Conservation (phyloP, 2,329 filamentous ascomycete genomes). For the Aspergillus intermedius region DNA sequence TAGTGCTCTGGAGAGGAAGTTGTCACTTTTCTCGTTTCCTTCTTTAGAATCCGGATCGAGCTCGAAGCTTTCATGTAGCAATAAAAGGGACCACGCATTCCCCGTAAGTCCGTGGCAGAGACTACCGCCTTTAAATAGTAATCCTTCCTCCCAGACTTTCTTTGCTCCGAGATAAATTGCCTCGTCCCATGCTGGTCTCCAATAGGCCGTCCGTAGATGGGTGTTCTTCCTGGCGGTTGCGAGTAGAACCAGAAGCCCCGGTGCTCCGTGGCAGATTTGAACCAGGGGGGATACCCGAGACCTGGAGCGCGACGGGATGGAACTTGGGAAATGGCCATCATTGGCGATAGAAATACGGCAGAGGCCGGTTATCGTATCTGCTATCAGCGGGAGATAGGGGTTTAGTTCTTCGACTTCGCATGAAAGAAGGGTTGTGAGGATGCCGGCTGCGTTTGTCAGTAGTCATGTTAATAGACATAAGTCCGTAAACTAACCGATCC, state of each 20-base stretch:
- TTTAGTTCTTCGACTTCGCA: slow-evolving; percentile 27
- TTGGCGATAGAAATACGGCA: slow-evolving; percentile 29
- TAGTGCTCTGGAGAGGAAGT: slow-evolving; percentile 33
- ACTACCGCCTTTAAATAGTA: slow-evolving; percentile 37
- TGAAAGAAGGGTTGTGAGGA: slow-evolving; percentile 31
- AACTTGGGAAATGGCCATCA: slow-evolving; percentile 34
- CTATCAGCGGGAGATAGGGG: slow-evolving; percentile 27
- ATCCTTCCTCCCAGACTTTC: slow-evolving; percentile 35
- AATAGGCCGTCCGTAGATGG: slow-evolving; percentile 20
- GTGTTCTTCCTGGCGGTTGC: slow-evolving; percentile 25
- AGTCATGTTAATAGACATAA: neutral
- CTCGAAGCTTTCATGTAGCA: slow-evolving; percentile 30
- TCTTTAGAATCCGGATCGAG: slow-evolving; percentile 19
- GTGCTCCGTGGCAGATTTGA: slow-evolving; percentile 38
- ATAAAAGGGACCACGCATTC: slow-evolving; percentile 35
- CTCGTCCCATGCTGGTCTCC: slow-evolving; percentile 35
- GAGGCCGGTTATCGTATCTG: slow-evolving; percentile 30
- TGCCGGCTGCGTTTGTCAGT: slow-evolving; percentile 24
- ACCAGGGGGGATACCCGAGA: slow-evolving; percentile 26
- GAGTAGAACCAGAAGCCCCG: slow-evolving; percentile 33
- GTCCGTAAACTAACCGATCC: slow-evolving; percentile 12
- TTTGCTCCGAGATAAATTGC: slow-evolving; percentile 26
- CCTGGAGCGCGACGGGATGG: slow-evolving; percentile 23
- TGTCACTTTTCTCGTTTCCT: slow-evolving; percentile 22
- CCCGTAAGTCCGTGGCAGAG: slow-evolving; percentile 38